Evolutionary conservation across 345 rosid species (phyloP).

Genomic region (Syzygium jambos): DNA sequence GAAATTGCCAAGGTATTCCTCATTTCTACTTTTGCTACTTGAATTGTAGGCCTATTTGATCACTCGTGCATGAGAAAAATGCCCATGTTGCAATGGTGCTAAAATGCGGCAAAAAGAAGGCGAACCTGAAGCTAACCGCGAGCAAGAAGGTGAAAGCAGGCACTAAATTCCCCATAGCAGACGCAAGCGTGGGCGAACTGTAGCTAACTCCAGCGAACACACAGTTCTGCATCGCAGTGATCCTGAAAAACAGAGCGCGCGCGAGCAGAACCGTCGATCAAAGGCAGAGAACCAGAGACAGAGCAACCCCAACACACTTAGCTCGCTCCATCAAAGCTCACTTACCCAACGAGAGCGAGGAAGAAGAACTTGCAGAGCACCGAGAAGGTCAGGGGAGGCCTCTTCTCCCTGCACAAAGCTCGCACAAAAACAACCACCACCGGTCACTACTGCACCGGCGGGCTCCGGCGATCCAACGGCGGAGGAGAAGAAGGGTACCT

Average conservation of each 20-base stretch:
- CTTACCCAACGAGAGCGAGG: conserved; percentile 39
- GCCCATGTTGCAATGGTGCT: not conserved
- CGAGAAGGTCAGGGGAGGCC: conserved; percentile 26
- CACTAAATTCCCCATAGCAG: conserved; percentile 33
- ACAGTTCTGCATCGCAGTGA: conserved; percentile 41
- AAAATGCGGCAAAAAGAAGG: not conserved
- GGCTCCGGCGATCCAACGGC: not conserved
- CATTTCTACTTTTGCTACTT: not conserved
- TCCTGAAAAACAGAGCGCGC: conserved; percentile 15
- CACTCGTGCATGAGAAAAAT: not conserved
- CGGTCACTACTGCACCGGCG: not conserved
- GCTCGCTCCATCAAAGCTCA: not conserved
- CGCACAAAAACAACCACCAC: not conserved
- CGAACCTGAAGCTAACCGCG: conserved; percentile 53
- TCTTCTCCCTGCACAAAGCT: conserved; percentile 13
- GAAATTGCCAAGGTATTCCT: not conserved
- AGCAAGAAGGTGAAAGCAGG: conserved; percentile 54
- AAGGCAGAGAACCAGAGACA: not conserved
- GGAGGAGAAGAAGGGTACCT: not conserved
- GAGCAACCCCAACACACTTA: not conserved
- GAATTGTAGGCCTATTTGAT: not conserved
- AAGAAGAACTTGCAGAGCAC: conserved; percentile 37
- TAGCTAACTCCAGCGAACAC: conserved; percentile 36
- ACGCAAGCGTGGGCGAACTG: conserved; percentile 50
- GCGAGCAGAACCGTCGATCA: not conserved